Base-by-base conservation (phyloP, 352 stramenopile species). In the Pythium scleroteichum region DNA sequence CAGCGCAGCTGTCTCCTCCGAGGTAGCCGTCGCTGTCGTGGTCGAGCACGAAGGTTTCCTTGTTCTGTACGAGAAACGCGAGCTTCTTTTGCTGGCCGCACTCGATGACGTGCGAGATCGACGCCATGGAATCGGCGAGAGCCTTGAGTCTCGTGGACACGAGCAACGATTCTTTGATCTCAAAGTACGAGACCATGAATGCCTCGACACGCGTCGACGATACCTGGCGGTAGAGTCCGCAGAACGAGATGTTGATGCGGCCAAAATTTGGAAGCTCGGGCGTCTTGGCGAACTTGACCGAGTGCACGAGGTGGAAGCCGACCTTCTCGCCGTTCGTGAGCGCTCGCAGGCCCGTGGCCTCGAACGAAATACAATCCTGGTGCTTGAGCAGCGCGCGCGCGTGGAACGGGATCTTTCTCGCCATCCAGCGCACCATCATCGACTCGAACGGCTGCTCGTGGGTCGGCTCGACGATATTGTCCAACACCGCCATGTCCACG, bases 271-370 rank as follows among this genome's bases (percentile, higher is more conserved):
- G 52, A n/a, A 83, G 59, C 19, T 50, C 19, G 20, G 69, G 74
- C 4, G 77, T 82, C 57, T 82, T 68, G 29, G 66, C 52, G 46
- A 87, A 87, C 27, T 80, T 64, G 13, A 90, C 65, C 26, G 78
- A 87, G 56, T 90, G 81, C n/a, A 78, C 55, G 10, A 90, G 46
- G 19, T 87, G 72, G 64, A 71, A 90, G 2, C 81, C 81, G 53
- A 90, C 49, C 13, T 20, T 64, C 1, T 66, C 75, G 29, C 29
- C 29, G 10, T 35, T 35, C 10, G 29, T 35, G 10, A 35, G 29
- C 10, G 29, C 29, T 5, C 29, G 29, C 6, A 71, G 71, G 10
- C 81, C 81, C 7, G 74, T 87, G 10, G 76, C 65, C 55, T 90
- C 76, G 4, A 88, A 53, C 50, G 72, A 85, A 7, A 90, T 66